Conservation (phyloP, 306 rosid species). For the Calophaca sinica region DNA sequence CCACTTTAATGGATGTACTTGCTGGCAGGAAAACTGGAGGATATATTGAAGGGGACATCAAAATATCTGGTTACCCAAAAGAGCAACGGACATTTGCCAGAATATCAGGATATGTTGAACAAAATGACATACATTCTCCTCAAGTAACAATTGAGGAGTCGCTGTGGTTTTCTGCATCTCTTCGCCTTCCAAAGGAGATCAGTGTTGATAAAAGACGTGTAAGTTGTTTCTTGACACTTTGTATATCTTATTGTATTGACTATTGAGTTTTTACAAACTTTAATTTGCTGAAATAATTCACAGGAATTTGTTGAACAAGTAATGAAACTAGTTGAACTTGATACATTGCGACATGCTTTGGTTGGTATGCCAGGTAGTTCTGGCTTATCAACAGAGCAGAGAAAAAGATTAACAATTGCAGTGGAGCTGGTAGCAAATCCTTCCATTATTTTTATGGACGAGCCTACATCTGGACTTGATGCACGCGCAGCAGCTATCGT, state of each 20-base stretch:
- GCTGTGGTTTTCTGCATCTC: constrained; percentile 80
- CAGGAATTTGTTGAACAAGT: constrained; percentile 93
- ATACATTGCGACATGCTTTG: constrained; percentile 71
- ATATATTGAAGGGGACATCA: constrained; percentile 81
- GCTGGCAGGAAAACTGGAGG: constrained; percentile 99
- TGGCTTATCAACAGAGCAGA: constrained; percentile 92
- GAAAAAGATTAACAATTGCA: constrained; percentile 88
- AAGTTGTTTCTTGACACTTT: constrained; percentile 39
- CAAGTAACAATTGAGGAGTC: constrained; percentile 92
- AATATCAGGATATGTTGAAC: constrained; percentile 91
- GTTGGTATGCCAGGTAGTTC: constrained; percentile 89
- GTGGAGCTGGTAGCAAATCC: constrained; percentile 98
- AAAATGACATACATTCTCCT: constrained; percentile 95
- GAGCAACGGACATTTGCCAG: constrained; percentile 85
- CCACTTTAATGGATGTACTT: constrained; percentile 93
- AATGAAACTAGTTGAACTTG: constrained; percentile 87
- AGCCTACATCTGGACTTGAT: constrained; percentile 95
- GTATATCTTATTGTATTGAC: constrained; percentile 19
- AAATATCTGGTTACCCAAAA: constrained; percentile 84
- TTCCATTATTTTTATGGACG: constrained; percentile 93
- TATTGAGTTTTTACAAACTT: constrained; percentile 6
- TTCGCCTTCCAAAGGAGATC: constrained; percentile 88
- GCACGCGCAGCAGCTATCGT: constrained; percentile 96
- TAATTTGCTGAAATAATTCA: constrained; percentile 39
- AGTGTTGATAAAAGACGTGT: constrained; percentile 64